Evolutionary conservation across 164 flowering plant species (phyloP), one percentile per base, ranked within the genome.

Genomic region (Tetracentron sinense): DNA sequence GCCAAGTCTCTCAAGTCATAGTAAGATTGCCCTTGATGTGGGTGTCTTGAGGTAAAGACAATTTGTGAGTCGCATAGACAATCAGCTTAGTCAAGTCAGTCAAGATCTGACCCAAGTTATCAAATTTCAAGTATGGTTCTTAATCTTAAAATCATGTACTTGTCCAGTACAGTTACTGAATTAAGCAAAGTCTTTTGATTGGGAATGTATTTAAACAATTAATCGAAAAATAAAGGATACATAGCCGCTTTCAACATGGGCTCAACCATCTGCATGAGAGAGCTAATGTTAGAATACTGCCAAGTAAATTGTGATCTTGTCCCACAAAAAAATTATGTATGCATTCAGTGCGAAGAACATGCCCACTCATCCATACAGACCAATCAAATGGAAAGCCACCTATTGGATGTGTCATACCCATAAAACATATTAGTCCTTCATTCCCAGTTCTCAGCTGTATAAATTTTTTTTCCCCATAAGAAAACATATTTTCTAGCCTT

Each of bases 201-300:
- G n/a, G n/a, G n/a, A n/a, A n/a, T 26, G 31, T 51, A 60, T 25
- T 30, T 22, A 25, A 30, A 65, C 54, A 51, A 20, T 33, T 14
- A 62, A 57, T 29, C 42, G 31, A n/a, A 15, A 47, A 51, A 48
- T 1, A 53, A 69, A 85, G 86, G 89, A 86, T 92, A 92, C 98
- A 50, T 72, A 48, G 92, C 90, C 46, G 96, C 86, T 80, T 80
- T 89, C 76, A 92, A 42, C 72, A 92, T 87, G 17, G 95, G 92
- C 69, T 87, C 98, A 62, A 82, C 84, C 81, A 88, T 85, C 96
- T 89, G 89, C 83, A 79, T 58, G 48, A 53, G 61, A 63, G 22
- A 58, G 2, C 26, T 60, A 44, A 16, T 26, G 35, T 65, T 46
- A 69, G 54, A 21, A 59, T 10, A 35, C 1, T 1, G 19, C n/a